A percentile compares a stretch with the other conserved stretches of the same genome.
Evolutionary conservation across 768 basidiomycete genomes (phyloP).

Genomic region (Boletus barrowsii): DNA sequence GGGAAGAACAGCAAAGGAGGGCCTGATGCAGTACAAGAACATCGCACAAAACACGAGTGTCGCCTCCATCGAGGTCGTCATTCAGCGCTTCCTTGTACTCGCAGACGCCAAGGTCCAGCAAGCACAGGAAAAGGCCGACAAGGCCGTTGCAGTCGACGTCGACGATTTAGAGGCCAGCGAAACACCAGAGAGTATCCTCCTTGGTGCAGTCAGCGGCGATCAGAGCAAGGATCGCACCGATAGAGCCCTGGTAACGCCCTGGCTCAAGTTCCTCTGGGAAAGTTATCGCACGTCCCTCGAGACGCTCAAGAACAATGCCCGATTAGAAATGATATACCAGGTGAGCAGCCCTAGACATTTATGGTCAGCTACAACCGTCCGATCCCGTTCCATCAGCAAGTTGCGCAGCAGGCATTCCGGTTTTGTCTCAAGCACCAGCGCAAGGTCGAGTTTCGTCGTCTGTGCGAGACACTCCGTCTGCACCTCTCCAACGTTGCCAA

Average conservation of each 20-base stretch:
- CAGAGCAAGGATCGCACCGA: constrained; percentile 95
- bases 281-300: constrained; percentile 94
- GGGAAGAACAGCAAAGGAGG: constrained; percentile 76
- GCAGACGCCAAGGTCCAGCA: constrained; percentile 80
- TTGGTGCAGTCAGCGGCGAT: constrained; percentile 85
- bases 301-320: constrained; percentile 92
- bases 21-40: constrained; percentile 97
- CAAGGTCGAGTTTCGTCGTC: constrained; percentile 94
- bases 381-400: constrained; percentile 52
- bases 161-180: constrained; percentile 96
- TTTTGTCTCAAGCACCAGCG: constrained; percentile 93
- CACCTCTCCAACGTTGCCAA: constrained; percentile 94
- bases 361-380: neutral
- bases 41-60: constrained; percentile 93
- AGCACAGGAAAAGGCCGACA: constrained; percentile 84
- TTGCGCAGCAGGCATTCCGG: constrained; percentile 95
- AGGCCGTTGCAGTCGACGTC: constrained; percentile 72
- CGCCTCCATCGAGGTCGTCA: constrained; percentile 86
- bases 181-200: constrained; percentile 88
- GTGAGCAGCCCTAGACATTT: constrained; percentile 39
- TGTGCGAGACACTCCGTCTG: constrained; percentile 93
- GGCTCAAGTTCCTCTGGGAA: constrained; percentile 99
- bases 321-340: constrained; percentile 93
- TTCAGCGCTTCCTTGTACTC: constrained; percentile 79
- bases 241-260: constrained; percentile 91